Evolutionary conservation across 1,284 basidiomycete species (phyloP).

Genomic region (Rhodofomes roseus): DNA sequence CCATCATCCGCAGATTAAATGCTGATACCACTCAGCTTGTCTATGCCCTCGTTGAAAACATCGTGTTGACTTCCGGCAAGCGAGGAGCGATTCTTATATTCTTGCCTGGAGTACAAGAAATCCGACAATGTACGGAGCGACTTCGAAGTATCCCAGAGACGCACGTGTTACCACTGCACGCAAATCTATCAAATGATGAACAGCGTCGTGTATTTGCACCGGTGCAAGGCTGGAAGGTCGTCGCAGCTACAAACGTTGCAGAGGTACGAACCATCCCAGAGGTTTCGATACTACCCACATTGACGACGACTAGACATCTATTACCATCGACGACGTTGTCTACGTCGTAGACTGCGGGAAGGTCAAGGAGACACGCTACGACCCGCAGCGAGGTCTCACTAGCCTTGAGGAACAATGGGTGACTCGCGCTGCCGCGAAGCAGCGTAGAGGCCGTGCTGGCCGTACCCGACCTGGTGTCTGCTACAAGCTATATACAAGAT

Average conservation of each 20-base stretch:
- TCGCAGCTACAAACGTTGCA: conserved; percentile 89
- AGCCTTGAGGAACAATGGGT: conserved; percentile 78
- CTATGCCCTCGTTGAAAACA: conserved; percentile 61
- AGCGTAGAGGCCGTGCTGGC: conserved; percentile 88
- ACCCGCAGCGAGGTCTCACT: conserved; percentile 74
- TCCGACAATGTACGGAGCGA: conserved; percentile 75
- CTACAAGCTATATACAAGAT: conserved; percentile 83
- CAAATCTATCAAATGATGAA: conserved; percentile 84
- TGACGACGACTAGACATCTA: conserved; percentile 68
- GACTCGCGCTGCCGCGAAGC: conserved; percentile 77
- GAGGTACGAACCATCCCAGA: conserved; percentile 42
- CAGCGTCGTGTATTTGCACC: conserved; percentile 78
- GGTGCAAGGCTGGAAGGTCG: conserved; percentile 75
- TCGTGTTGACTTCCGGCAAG: conserved; percentile 50
- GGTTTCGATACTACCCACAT: not conserved
- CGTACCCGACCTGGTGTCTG: conserved; percentile 81
- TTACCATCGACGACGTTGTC: conserved; percentile 89
- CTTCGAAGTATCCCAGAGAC: conserved; percentile 45
- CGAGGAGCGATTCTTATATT: conserved; percentile 80
- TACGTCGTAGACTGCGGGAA: conserved; percentile 86
- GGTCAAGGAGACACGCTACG: conserved; percentile 88
- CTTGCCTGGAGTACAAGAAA: conserved; percentile 86
- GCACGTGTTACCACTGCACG: conserved; percentile 82
- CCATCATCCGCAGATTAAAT: not conserved
- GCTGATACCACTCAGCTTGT: conserved; percentile 49